A percentile compares a stretch with the other conserved stretches of the same genome.
Evolutionary conservation across 768 basidiomycete species (phyloP).

Genomic region (Lentinula lateritia): DNA sequence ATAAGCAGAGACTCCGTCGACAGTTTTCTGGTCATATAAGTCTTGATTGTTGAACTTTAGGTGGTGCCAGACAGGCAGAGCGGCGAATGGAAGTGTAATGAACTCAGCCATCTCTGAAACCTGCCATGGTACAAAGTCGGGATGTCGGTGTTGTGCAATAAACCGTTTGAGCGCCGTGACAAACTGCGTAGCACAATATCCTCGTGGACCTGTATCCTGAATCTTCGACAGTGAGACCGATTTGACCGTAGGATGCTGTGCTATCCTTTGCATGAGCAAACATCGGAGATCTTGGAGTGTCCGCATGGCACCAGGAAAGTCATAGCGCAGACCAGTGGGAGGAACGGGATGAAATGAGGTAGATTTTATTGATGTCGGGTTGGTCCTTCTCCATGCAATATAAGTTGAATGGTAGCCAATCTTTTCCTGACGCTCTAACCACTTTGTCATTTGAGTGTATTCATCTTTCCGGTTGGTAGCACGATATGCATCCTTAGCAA

Average conservation of each 20-base stretch:
- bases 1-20: background rate
- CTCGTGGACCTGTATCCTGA: background rate
- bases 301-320: background rate
- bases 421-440: slow-evolving; percentile 2
- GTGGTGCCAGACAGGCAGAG: background rate
- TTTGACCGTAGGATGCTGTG: background rate
- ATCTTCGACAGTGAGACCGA: background rate
- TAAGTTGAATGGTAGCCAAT: background rate
- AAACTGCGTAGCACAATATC: background rate
- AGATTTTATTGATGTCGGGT: no score
- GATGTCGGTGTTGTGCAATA: background rate
- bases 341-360: background rate
- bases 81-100: background rate
- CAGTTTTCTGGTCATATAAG: background rate
- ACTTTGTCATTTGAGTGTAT: slow-evolving; percentile 11
- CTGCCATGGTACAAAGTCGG: background rate
- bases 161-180: background rate
- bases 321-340: background rate
- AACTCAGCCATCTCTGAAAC: background rate
- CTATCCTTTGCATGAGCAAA: background rate
- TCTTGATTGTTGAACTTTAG: background rate
- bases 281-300: background rate
- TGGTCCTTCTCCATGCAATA: background rate
- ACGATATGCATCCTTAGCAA: no score
- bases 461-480: slow-evolving; percentile 23